Conservation (phyloP, 129 eudicot genomes). For the Chrysanthemum seticuspe region DNA sequence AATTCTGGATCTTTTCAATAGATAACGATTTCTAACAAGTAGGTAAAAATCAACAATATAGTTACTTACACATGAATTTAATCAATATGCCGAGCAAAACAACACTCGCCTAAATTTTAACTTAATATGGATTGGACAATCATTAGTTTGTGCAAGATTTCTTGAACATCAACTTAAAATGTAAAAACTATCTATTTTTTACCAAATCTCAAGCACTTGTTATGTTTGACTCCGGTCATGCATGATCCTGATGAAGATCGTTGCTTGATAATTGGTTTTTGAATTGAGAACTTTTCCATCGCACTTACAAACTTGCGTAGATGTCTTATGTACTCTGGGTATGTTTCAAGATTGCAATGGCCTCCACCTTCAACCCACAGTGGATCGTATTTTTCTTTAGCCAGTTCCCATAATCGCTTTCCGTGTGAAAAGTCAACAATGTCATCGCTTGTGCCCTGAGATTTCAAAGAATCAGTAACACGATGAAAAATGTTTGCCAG, state of each 20-base stretch:
- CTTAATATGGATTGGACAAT: constrained; percentile 26
- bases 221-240: constrained; percentile 56
- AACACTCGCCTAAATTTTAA: constrained; percentile 24
- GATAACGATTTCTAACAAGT: constrained; percentile 21
- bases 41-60: constrained; percentile 16
- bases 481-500: too few species aligned
- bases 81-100: constrained; percentile 20
- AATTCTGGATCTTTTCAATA: constrained; percentile 9
- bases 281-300: constrained; percentile 76
- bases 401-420: constrained; percentile 90
- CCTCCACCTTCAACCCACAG: constrained; percentile 96
- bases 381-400: constrained; percentile 88
- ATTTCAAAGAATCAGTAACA: background rate
- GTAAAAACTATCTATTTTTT: constrained; percentile 33
- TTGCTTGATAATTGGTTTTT: constrained; percentile 45
- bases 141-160: constrained; percentile 24
- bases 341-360: constrained; percentile 93
- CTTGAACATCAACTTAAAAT: constrained; percentile 19
- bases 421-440: constrained; percentile 91
- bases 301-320: constrained; percentile 71
- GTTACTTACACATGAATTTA: constrained; percentile 26
- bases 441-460: constrained; percentile 85
- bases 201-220: constrained; percentile 77
- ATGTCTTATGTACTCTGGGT: constrained; percentile 93
- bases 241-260: constrained; percentile 35